phyloP scores from a whole-genome alignment of 1,284 basidiomycete species.

The Cryptococcus sp. region DNA sequence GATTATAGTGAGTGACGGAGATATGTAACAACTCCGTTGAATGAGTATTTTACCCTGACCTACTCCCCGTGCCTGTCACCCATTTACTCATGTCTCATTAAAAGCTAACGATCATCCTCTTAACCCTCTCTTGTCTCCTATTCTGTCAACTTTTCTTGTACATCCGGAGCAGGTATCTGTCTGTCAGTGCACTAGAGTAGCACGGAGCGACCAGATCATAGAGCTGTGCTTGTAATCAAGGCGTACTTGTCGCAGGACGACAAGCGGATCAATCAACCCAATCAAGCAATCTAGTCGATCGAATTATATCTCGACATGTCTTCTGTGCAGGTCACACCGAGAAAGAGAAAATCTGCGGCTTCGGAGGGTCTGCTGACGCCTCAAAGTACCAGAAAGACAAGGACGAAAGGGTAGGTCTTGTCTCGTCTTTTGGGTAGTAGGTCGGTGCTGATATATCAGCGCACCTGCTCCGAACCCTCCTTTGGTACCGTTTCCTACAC shows the following conservation, averaged over 20 bases:
- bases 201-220: too few relatives aligned
- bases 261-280: not conserved
- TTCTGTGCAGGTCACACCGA: slow-evolving; percentile 20
- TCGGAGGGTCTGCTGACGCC: slow-evolving; percentile 7
- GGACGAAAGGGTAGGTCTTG: slow-evolving; percentile 15
- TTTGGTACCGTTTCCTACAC: slow-evolving; percentile 38
- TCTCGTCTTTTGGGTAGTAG: not conserved
- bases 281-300: not conserved
- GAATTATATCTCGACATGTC: not conserved
- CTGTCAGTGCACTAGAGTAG: too few relatives aligned
- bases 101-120: too few relatives aligned
- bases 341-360: slow-evolving; percentile 24
- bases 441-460: slow-evolving; percentile 6
- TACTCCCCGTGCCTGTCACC: too few relatives aligned
- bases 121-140: too few relatives aligned
- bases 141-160: too few relatives aligned
- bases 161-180: too few relatives aligned
- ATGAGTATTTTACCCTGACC: too few relatives aligned
- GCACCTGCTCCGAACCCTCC: slow-evolving; percentile 33
- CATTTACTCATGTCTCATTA: too few relatives aligned
- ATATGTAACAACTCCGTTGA: too few relatives aligned
- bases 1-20: too few relatives aligned
- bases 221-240: not conserved
- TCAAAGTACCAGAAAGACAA: slow-evolving; percentile 8
- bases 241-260: not conserved